phyloP scores from a whole-genome alignment of 495 filamentous ascomycete species.

The Terfezia boudieri region DNA sequence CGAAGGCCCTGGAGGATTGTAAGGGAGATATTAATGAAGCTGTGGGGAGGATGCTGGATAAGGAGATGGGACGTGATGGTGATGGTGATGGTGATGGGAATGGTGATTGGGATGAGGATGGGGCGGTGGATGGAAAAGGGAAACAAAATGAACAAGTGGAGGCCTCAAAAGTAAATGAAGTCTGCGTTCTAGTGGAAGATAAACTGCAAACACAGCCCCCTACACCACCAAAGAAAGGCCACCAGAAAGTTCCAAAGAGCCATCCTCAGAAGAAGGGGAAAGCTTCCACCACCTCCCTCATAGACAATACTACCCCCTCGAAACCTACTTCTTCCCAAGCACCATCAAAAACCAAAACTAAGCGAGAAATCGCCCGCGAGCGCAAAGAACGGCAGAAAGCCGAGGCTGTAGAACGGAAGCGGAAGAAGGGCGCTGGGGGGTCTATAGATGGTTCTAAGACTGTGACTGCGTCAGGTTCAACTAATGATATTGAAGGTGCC shows the following conservation, averaged over 20 bases:
- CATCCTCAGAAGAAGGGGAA: background rate
- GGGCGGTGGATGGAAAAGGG: background rate
- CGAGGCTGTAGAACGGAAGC: slow-evolving; percentile 24
- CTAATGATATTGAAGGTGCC: slow-evolving; percentile 1
- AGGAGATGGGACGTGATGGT: background rate
- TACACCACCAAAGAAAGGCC: background rate
- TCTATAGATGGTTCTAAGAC: background rate
- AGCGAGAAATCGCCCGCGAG: slow-evolving; percentile 19
- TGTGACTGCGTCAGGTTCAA: slow-evolving; percentile 1
- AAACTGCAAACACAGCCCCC: background rate
- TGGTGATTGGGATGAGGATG: background rate
- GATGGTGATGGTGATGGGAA: background rate
- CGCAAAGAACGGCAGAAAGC: slow-evolving; percentile 27
- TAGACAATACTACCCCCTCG: slow-evolving; percentile 11
- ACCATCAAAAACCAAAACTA: slow-evolving; percentile 9
- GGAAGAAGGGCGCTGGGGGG: slow-evolving; percentile 1
- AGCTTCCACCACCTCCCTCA: slow-evolving; percentile 1
- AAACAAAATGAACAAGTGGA: background rate
- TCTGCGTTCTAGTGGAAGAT: background rate
- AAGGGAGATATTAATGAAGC: slow-evolving; percentile 38
- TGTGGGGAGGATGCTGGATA: slow-evolving; percentile 18
- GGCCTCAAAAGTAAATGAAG: background rate
- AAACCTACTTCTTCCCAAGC: background rate
- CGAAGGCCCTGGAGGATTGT: slow-evolving; percentile 34
- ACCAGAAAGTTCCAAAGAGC: background rate